These are phyloP conservation scores for Pythium diclinum DNA, from an alignment of 352 stramenopile genomes.

Conservation along the genomic window DNA sequence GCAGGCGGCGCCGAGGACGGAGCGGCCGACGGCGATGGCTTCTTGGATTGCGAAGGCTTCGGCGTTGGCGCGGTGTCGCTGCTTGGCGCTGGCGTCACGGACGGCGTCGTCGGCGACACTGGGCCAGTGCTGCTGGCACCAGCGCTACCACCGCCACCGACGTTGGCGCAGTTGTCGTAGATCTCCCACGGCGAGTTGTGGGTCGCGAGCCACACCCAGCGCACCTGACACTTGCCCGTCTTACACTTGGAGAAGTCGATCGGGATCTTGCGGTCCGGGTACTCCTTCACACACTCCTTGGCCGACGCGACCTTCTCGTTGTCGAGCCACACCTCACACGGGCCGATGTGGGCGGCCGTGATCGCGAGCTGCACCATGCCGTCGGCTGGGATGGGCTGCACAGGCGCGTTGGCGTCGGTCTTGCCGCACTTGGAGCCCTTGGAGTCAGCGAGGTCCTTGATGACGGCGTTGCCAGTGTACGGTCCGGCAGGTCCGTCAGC, in stretches of 20 bases:
- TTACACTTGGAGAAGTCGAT: constrained; percentile 39
- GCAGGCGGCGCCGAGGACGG: not conserved
- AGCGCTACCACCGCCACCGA: constrained; percentile 19
- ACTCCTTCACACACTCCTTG: constrained; percentile 34
- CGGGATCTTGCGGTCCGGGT: constrained; percentile 28
- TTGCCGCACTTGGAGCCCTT: constrained; percentile 38
- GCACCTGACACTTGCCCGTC: constrained; percentile 30
- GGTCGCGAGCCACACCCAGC: constrained; percentile 46
- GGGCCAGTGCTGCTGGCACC: not conserved
- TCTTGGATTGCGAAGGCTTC: not conserved
- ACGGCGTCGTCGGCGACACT: not conserved
- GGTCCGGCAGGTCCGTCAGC: constrained; percentile 24
- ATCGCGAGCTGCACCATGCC: constrained; percentile 30
- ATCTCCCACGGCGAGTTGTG: constrained; percentile 46
- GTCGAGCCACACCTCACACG: constrained; percentile 49
- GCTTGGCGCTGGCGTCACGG: not conserved
- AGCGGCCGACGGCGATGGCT: not conserved
- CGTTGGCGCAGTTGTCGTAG: constrained; percentile 42
- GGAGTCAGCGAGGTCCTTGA: constrained; percentile 29
- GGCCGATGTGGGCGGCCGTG: constrained; percentile 35
- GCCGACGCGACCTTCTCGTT: constrained; percentile 31
- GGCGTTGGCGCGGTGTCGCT: not conserved
- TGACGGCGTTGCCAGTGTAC: constrained; percentile 32
- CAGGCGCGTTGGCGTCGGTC: constrained; percentile 29
- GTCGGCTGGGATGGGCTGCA: constrained; percentile 27